Conservation (phyloP, 2,329 filamentous ascomycete genomes). For the Harringtonia lauricola region DNA sequence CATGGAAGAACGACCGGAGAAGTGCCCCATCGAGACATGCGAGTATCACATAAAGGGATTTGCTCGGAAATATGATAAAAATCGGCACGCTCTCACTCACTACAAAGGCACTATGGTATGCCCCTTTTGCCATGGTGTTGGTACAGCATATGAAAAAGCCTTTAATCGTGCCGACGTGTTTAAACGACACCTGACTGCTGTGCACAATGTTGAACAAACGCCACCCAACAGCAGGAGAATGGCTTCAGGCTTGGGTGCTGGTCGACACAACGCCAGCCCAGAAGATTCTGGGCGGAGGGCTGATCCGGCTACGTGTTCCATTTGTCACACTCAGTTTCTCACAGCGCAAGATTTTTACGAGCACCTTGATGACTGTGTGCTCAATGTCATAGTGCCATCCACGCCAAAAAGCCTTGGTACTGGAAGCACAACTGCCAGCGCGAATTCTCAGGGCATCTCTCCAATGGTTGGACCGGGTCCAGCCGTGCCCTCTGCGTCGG, state of each 20-base stretch:
- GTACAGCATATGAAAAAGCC: conserved; percentile 81
- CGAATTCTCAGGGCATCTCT: not conserved
- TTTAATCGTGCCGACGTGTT: conserved; percentile 97
- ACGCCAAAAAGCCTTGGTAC: conserved; percentile 20
- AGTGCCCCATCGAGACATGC: conserved; percentile 87
- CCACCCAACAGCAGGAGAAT: conserved; percentile 80
- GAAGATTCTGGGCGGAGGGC: conserved; percentile 2
- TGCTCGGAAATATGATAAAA: conserved; percentile 96
- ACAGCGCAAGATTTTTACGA: conserved; percentile 96
- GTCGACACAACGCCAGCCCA: conserved; percentile 7
- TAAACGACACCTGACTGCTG: conserved; percentile 86
- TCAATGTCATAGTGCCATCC: conserved; percentile 45
- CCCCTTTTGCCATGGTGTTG: conserved; percentile 84
- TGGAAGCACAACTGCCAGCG: not conserved
- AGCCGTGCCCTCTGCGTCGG: no score
- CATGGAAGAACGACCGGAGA: conserved; percentile 85
- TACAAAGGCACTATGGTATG: conserved; percentile 99
- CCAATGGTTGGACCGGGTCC: no score
- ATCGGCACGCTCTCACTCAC: conserved; percentile 88
- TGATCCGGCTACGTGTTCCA: conserved; percentile 66
- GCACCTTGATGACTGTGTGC: conserved; percentile 64
- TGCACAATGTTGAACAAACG: conserved; percentile 90
- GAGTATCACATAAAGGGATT: conserved; percentile 94
- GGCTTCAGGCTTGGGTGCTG: conserved; percentile 23
- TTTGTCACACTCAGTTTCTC: conserved; percentile 67